Base-by-base conservation (phyloP, 2,329 filamentous ascomycete species). In the Mollisiaceae sp. region DNA sequence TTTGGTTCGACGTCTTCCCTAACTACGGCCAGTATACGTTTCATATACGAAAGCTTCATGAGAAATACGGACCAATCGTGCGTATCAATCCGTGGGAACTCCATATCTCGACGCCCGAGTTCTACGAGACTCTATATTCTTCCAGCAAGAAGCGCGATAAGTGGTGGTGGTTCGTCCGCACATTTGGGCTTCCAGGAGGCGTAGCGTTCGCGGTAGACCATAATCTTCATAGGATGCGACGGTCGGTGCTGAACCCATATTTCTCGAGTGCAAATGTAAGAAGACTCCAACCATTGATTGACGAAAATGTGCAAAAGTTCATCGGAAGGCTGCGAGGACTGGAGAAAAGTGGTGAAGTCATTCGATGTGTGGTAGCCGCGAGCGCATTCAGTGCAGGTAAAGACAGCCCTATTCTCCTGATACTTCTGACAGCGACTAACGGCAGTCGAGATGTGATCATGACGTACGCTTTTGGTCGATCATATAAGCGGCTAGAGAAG, bases 11-110 rank as follows among this genome's bases (percentile, higher is more conserved):
- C 62, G 73, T 81, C 22, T 62, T 79, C 52, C 72, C 77, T 6
- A 75, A 77, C 8, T 80, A 79, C 2, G 80, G 79, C 4, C 74
- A 79, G 70, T 82, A 80, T 65, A 79, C 74, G 15, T 79, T 77
- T 69, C 77, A 81, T 63, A 79, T 82, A 24, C 70, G 75, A 50
- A 73, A 78, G 60, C 70, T 83, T 69, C 81, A 83, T 69, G 70
- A 78, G 56, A 68, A 72, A 67, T 82, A 82, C 63, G 75, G 74
- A 11, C 75, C 77, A 1, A 76, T 79, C n/a, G 68, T 79, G 38
- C 73, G 75, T 18, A 75, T 78, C 57, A 77, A 73, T 61, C 74
- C 77, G 1, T 78, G 75, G 71, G 79, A 82, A 64, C 73, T 82
- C 36, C 76, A 81, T 60, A 75, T 81, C 50, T 71, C 68, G 12